Base-by-base conservation (phyloP, 352 stramenopile species). In the Pythium biforme region DNA sequence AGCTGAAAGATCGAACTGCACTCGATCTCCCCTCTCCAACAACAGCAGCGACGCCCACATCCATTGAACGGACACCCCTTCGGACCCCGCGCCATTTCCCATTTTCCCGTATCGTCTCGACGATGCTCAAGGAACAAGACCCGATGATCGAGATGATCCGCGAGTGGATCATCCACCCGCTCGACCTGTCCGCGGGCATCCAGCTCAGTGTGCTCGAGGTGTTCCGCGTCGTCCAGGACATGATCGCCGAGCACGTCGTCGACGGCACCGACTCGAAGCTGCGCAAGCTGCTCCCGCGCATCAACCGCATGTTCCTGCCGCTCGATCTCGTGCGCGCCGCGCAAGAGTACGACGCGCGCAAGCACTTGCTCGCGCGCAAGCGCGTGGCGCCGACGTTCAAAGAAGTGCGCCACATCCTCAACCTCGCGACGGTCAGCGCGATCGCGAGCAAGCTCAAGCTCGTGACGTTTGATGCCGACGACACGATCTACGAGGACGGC, bases 401-500 rank as follows among this genome's bases (percentile, higher is more conserved):
- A 55, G 86, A 95, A 50, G 77, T 95, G 26, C 85, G 86, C 4
- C 86, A 95, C 67, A 77, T 95, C 11, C 69, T 95, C 27, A 95
- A 95, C 66, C 61, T 95, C 55, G 80, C 86, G 19, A 89, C 81
- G 6, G 78, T 87, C 34, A 82, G 87, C 57, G 78, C 82, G 40
- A 92, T 94, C 51, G 79, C 80, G 17, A 62, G 55, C 27, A 80
- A 89, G 33, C 59, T 95, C 43, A 91, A 92, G 64, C 81, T 95
- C 52, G 81, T 95, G 23, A 93, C 83, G 19, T 91, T 95, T 46
- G 86, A 95, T 68, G 86, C 86, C 41, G 86, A 95, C 34, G 86
- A 93, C 60, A 95, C 86, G 27, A 92, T 93, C 69, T 95, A 95
- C 72, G 81, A 89, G 53, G 86, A 95, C 55, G 86, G 86, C 49